Evolutionary conservation across 768 basidiomycete species (phyloP).

Genomic region (Hemileccinum rubropunctum): DNA sequence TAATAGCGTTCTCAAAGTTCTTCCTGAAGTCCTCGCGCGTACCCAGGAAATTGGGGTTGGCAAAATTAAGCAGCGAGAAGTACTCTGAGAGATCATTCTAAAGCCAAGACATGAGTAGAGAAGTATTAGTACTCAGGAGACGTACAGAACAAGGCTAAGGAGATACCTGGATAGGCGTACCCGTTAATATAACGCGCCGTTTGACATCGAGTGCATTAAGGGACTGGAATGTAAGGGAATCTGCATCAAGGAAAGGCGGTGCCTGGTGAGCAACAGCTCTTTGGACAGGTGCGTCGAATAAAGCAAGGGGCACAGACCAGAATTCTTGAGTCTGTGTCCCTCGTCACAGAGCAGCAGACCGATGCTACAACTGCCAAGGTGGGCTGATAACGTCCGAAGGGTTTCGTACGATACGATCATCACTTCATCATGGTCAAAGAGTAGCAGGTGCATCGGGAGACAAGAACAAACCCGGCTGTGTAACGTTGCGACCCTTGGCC

Average conservation of each 20-base stretch:
- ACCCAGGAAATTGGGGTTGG: conserved; percentile 88
- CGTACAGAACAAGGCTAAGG: not conserved
- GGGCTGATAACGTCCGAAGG: conserved; percentile 71
- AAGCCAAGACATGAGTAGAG: not conserved
- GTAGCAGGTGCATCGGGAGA: not conserved
- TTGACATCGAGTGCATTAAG: conserved; percentile 81
- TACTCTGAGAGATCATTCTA: conserved; percentile 94
- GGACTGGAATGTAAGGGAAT: conserved; percentile 84
- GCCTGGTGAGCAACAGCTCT: not conserved
- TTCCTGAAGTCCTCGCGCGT: conserved; percentile 89
- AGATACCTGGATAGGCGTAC: conserved; percentile 84
- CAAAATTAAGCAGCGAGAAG: conserved; percentile 90
- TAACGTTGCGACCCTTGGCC: conserved; percentile 84
- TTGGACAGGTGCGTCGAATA: not conserved
- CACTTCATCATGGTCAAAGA: conserved; percentile 45
- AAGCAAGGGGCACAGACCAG: conserved; percentile 49
- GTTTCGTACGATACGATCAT: conserved; percentile 99
- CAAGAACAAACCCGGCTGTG: conserved; percentile 70
- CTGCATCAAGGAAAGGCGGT: conserved; percentile 36
- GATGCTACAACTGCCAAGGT: conserved; percentile 77
- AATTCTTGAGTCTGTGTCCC: conserved; percentile 96
- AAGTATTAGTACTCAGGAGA: not conserved
- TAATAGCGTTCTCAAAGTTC: conserved; percentile 91
- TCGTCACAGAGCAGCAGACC: conserved; percentile 96
- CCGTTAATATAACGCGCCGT: conserved; percentile 90